Evolutionary conservation across 2,329 filamentous ascomycete species (phyloP).

Genomic region (Stachybotrys echinatus): DNA sequence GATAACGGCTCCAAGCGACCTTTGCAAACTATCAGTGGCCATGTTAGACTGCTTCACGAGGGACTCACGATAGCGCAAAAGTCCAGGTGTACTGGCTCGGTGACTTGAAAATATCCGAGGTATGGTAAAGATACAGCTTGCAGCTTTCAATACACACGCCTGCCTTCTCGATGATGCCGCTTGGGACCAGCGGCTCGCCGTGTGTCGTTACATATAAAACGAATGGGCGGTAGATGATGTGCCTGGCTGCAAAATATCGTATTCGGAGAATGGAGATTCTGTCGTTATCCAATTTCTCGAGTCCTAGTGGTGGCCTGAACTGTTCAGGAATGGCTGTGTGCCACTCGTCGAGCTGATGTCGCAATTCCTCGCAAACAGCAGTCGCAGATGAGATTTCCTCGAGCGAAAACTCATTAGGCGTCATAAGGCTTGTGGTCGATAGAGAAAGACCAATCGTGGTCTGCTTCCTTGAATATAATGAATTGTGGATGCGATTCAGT

Average conservation of each 20-base stretch:
- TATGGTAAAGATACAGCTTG: conserved; percentile 20
- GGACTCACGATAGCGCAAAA: conserved; percentile 22
- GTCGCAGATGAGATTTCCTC: conserved; percentile 20
- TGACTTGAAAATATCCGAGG: conserved; percentile 16
- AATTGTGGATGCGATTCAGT: conserved; percentile 26
- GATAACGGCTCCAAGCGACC: conserved; percentile 23
- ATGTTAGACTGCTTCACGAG: background rate
- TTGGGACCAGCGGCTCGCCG: conserved; percentile 7
- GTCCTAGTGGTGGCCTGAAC: conserved; percentile 17
- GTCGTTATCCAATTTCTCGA: conserved; percentile 13
- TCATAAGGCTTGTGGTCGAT: conserved; percentile 16
- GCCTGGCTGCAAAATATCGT: conserved; percentile 24
- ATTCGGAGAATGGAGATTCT: conserved; percentile 20
- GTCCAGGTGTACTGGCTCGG: conserved; percentile 28
- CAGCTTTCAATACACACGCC: conserved; percentile 24
- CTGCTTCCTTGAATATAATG: conserved; percentile 20
- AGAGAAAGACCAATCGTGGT: conserved; percentile 12
- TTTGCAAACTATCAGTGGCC: conserved; percentile 2
- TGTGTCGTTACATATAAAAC: conserved; percentile 20
- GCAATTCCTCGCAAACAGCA: conserved; percentile 21
- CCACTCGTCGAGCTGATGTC: conserved; percentile 23
- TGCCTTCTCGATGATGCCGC: conserved; percentile 20
- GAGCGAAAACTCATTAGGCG: conserved; percentile 18
- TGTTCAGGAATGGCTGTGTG: conserved; percentile 23
- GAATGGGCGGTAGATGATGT: conserved; percentile 27